phyloP scores from a whole-genome alignment of 306 rosid species.

The Prinsepia uniflora region DNA sequence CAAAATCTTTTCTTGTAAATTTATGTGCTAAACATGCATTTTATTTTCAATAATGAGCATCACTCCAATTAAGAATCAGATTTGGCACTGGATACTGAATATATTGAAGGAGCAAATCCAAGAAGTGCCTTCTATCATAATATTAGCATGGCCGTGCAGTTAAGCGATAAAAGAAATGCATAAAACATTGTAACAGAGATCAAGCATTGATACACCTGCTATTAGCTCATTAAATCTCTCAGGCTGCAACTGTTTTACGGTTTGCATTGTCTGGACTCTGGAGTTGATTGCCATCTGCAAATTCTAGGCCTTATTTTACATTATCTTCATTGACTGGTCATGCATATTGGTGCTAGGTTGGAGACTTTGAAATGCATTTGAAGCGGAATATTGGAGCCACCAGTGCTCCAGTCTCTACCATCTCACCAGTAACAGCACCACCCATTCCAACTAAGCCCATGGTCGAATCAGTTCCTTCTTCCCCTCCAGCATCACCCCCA shows the following conservation, averaged over 20 bases:
- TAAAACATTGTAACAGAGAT: not conserved
- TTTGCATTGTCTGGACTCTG: not conserved
- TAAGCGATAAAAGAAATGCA: not conserved
- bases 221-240: not conserved
- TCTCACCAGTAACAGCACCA: conserved; percentile 70
- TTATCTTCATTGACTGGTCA: conserved; percentile 21
- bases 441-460: conserved; percentile 78
- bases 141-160: not conserved
- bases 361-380: conserved; percentile 95
- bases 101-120: not conserved
- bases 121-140: not conserved
- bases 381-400: conserved; percentile 79
- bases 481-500: conserved; percentile 51
- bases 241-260: not conserved
- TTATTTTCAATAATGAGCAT: not conserved
- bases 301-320: not conserved
- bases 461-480: conserved; percentile 52
- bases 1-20: not conserved
- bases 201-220: not conserved
- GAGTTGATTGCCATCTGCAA: conserved; percentile 3
- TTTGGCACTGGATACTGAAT: not conserved
- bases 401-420: conserved; percentile 54
- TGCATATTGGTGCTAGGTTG: conserved; percentile 53
- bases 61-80: not conserved
- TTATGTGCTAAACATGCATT: conserved; percentile 9